These are phyloP conservation scores for Azolla pinnata DNA, from an alignment of 75 land plant species.

Conservation along the genomic window DNA sequence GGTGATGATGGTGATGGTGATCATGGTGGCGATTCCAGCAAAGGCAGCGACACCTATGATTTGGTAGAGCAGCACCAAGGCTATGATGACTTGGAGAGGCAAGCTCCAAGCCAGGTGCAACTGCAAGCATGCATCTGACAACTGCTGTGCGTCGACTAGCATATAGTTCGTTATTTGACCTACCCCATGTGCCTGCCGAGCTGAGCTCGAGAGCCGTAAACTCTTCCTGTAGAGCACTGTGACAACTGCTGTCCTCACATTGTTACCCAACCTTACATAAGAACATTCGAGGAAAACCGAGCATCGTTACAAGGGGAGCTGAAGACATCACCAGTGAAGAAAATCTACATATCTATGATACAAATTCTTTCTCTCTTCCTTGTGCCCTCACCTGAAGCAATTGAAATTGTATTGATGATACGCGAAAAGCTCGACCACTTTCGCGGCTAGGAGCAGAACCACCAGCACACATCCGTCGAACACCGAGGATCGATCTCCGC, in stretches of 20 bases:
- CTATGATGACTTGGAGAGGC: slow-evolving; percentile 20
- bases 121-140: slow-evolving; percentile 18
- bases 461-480: slow-evolving; percentile 25
- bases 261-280: slow-evolving; percentile 20
- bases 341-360: background rate
- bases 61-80: slow-evolving; percentile 12
- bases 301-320: no score
- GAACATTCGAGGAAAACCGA: no score
- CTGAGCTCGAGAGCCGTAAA: slow-evolving; percentile 22
- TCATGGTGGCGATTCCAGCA: slow-evolving; percentile 20
- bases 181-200: slow-evolving; percentile 21
- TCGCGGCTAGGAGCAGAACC: slow-evolving; percentile 15
- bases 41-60: slow-evolving; percentile 14
- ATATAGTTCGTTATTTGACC: slow-evolving; percentile 35
- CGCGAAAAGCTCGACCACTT: slow-evolving; percentile 14
- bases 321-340: no score
- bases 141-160: slow-evolving; percentile 31
- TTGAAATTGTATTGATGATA: slow-evolving; percentile 7
- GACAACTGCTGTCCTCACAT: slow-evolving; percentile 16
- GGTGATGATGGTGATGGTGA: background rate
- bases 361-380: background rate
- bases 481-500: background rate
- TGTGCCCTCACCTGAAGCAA: no score
- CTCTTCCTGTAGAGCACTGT: slow-evolving; percentile 22
- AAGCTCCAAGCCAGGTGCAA: slow-evolving; percentile 13